Evolutionary conservation across 2,329 filamentous ascomycete species (phyloP).

Genomic region (Emmonsia crescens): DNA sequence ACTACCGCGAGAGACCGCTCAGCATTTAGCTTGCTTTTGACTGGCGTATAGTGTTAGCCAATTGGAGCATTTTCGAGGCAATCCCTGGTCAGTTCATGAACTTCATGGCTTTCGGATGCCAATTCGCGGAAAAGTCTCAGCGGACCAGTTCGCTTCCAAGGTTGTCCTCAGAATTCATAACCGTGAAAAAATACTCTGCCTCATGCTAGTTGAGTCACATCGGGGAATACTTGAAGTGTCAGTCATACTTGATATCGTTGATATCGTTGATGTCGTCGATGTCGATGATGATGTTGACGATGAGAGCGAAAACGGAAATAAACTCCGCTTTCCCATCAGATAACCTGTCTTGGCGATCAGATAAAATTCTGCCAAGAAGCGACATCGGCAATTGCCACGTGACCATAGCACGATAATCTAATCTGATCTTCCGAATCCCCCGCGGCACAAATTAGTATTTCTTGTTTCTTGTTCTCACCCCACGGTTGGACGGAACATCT

Average conservation of each 20-base stretch:
- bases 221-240: too few relatives aligned
- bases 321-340: slow-evolving; percentile 8
- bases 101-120: background rate
- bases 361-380: slow-evolving; percentile 4
- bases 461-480: background rate
- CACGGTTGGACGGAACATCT: too few relatives aligned
- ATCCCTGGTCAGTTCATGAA: background rate
- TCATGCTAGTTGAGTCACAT: background rate
- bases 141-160: background rate
- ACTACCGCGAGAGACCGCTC: too few relatives aligned
- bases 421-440: slow-evolving; percentile 15
- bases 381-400: slow-evolving; percentile 9
- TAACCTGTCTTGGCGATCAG: slow-evolving; percentile 10
- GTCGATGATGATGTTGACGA: background rate
- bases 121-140: background rate
- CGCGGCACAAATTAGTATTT: background rate
- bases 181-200: too few relatives aligned
- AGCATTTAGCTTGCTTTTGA: background rate
- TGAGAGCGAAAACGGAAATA: background rate
- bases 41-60: background rate
- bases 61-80: background rate
- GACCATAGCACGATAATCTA: slow-evolving; percentile 17
- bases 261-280: background rate
- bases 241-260: too few relatives aligned
- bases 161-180: background rate